These are phyloP conservation scores for Kodamaea lidongshanica DNA, from an alignment of 805 yeast species.

Conservation along the genomic window DNA sequence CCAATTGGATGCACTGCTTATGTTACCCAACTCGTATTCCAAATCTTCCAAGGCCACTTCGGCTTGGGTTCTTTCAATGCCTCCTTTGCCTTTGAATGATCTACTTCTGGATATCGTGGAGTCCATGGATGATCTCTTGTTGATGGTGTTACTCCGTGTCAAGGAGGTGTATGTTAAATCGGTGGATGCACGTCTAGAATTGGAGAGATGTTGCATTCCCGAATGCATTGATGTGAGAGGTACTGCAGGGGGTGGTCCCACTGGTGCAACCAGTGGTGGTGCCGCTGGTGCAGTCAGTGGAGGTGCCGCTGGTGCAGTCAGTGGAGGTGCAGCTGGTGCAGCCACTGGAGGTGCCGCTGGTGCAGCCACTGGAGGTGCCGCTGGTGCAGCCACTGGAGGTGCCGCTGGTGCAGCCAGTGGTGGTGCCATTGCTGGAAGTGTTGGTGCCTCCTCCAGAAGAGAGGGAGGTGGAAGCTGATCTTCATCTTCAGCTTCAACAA, in stretches of 20 bases:
- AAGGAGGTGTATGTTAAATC: constrained; percentile 5
- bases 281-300: not conserved
- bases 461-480: not conserved
- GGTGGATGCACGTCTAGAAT: constrained; percentile 13
- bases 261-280: constrained; percentile 11
- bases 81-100: constrained; percentile 12
- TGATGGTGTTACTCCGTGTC: constrained; percentile 11
- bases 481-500: not conserved
- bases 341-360: constrained; percentile 14
- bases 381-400: constrained; percentile 11
- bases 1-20: constrained; percentile 46
- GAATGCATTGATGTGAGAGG: constrained; percentile 3
- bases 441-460: constrained; percentile 6
- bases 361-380: constrained; percentile 10
- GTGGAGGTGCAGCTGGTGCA: constrained; percentile 6
- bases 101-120: constrained; percentile 11
- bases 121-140: constrained; percentile 13
- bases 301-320: constrained; percentile 5
- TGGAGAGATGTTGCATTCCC: not conserved
- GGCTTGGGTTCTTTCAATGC: constrained; percentile 24
- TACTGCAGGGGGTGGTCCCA: constrained; percentile 9
- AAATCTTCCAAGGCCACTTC: constrained; percentile 19
- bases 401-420: constrained; percentile 1
- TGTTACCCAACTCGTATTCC: constrained; percentile 25
- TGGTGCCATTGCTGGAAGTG: constrained; percentile 6